Evolutionary conservation across 2,329 filamentous ascomycete genomes (phyloP).

Genomic region (Sporothrix luriei): DNA sequence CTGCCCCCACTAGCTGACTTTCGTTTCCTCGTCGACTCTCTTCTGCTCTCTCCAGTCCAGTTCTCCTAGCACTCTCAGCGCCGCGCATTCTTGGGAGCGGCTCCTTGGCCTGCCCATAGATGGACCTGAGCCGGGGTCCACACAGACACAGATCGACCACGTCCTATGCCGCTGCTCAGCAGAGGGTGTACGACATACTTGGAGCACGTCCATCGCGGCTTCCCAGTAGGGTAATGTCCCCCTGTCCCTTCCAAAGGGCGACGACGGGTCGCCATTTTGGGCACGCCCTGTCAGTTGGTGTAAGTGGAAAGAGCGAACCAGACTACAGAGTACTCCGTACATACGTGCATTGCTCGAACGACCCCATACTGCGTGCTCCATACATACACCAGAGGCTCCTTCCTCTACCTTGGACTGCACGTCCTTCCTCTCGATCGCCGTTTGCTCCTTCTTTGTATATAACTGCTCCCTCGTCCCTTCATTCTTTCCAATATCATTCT

Average conservation of each 20-base stretch:
- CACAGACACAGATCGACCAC: slow-evolving; percentile 17
- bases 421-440: slow-evolving; percentile 25
- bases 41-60: neutral
- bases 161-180: slow-evolving; percentile 9
- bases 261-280: slow-evolving; percentile 18
- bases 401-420: slow-evolving; percentile 2
- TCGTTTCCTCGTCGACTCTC: neutral
- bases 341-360: neutral
- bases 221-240: neutral
- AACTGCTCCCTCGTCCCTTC: slow-evolving; percentile 33
- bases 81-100: slow-evolving; percentile 30
- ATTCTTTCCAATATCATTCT: slow-evolving; percentile 31
- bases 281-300: slow-evolving; percentile 21
- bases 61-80: neutral
- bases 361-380: neutral
- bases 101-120: slow-evolving; percentile 11
- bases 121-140: neutral
- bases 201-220: slow-evolving; percentile 13
- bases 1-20: neutral
- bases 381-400: slow-evolving; percentile 12
- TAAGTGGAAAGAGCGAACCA: slow-evolving; percentile 17
- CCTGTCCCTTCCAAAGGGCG: slow-evolving; percentile 25
- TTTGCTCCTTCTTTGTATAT: slow-evolving; percentile 19
- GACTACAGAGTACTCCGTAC: neutral
- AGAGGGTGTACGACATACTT: neutral